Conservation (phyloP, 163 green algal species). For the Coccomyxa subellipsoidea region DNA sequence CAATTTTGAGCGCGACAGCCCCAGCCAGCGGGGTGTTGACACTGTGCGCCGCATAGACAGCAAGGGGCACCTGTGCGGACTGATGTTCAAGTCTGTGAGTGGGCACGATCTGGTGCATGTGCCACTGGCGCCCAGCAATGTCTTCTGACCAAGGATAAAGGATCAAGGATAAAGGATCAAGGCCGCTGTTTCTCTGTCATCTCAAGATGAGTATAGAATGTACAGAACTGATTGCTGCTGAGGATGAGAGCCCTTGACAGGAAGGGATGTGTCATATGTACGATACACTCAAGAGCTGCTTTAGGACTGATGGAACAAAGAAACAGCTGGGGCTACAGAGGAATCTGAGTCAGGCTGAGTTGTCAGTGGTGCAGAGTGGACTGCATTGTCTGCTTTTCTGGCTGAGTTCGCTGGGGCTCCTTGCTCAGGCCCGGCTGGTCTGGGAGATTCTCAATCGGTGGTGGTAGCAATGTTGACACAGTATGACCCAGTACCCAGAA, state of each 20-base stretch:
- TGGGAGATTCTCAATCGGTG: not conserved
- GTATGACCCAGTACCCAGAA: too few species aligned
- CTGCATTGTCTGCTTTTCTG: not conserved
- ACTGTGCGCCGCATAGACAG: not conserved
- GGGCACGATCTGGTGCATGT: not conserved
- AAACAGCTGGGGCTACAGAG: not conserved
- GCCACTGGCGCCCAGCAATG: not conserved
- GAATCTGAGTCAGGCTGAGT: not conserved
- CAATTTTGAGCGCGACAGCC: not conserved
- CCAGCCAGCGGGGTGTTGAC: not conserved
- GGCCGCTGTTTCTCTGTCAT: too few species aligned
- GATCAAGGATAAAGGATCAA: too few species aligned
- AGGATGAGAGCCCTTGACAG: too few species aligned
- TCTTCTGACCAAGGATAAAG: not conserved
- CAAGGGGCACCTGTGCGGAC: constrained; percentile 7
- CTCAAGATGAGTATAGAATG: too few species aligned
- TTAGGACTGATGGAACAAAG: too few species aligned
- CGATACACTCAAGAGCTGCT: too few species aligned
- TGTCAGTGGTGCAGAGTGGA: not conserved
- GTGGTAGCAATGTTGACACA: too few species aligned
- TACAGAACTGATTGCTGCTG: too few species aligned
- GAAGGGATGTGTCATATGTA: too few species aligned
- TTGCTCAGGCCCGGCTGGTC: not conserved
- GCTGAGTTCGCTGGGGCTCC: not conserved
- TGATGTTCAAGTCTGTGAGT: constrained; percentile 8